Evolutionary conservation across 805 yeast species (phyloP).

Genomic region (Cyberlindnera veronae): DNA sequence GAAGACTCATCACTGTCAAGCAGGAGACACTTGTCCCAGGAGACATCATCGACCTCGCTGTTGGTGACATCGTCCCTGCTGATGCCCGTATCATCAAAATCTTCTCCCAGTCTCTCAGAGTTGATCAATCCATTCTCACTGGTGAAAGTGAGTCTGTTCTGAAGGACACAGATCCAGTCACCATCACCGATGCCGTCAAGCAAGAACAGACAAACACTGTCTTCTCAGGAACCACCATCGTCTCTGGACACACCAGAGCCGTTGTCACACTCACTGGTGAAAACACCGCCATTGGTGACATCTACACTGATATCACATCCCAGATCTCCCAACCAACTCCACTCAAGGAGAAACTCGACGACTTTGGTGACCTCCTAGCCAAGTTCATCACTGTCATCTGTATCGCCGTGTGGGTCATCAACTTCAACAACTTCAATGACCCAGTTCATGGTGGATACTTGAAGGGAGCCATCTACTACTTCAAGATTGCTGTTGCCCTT

Average conservation of each 20-base stretch:
- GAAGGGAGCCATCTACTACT: slow-evolving; percentile 46
- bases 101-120: slow-evolving; percentile 37
- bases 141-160: slow-evolving; percentile 44
- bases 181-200: slow-evolving; percentile 33
- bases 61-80: slow-evolving; percentile 46
- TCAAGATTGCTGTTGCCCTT: slow-evolving; percentile 46
- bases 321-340: slow-evolving; percentile 36
- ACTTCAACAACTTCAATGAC: slow-evolving; percentile 37
- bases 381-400: slow-evolving; percentile 44
- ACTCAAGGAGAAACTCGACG: slow-evolving; percentile 35
- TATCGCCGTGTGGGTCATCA: slow-evolving; percentile 42
- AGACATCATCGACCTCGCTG: slow-evolving; percentile 37
- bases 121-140: slow-evolving; percentile 46
- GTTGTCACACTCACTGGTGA: slow-evolving; percentile 46
- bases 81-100: slow-evolving; percentile 41
- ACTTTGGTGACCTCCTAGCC: slow-evolving; percentile 38
- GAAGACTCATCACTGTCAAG: slow-evolving; percentile 38
- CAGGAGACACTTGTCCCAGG: slow-evolving; percentile 45
- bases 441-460: slow-evolving; percentile 42
- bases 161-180: slow-evolving; percentile 27
- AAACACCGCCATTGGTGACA: slow-evolving; percentile 46
- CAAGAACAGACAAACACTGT: slow-evolving; percentile 41
- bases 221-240: slow-evolving; percentile 44
- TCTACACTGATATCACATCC: slow-evolving; percentile 41
- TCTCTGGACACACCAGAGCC: slow-evolving; percentile 42